Conservation (phyloP, 306 rosid species). For the Vigna reflexopilosa region DNA sequence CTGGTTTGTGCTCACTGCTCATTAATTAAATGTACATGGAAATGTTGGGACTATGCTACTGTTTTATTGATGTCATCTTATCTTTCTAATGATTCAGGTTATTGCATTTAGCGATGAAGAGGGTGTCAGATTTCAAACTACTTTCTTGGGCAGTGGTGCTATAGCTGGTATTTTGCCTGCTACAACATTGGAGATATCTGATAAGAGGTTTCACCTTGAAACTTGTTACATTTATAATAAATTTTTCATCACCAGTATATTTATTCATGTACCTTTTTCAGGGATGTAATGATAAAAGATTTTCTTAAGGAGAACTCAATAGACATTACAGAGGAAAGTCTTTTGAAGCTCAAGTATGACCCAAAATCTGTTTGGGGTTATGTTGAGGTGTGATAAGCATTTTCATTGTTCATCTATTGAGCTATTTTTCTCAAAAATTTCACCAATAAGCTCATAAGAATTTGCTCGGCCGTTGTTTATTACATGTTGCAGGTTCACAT, state of each 20-base stretch:
- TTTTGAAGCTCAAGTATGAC: conserved; percentile 83
- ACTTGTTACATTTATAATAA: conserved; percentile 22
- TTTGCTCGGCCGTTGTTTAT: conserved; percentile 9
- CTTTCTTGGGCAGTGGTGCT: conserved; percentile 95
- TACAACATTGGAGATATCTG: conserved; percentile 67
- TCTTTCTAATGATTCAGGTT: conserved; percentile 62
- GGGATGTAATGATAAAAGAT: conserved; percentile 68
- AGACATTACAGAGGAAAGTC: conserved; percentile 65
- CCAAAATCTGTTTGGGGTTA: conserved; percentile 88
- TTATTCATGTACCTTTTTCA: conserved; percentile 47
- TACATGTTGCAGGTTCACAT: conserved; percentile 76
- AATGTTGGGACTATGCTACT: conserved; percentile 20
- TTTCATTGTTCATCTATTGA: conserved; percentile 20
- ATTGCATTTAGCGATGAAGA: conserved; percentile 97
- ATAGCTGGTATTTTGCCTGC: conserved; percentile 81
- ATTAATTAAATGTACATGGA: neutral
- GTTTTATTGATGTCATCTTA: conserved; percentile 15
- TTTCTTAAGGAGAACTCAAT: conserved; percentile 69
- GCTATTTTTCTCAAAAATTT: conserved; percentile 4
- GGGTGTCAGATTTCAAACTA: conserved; percentile 94
- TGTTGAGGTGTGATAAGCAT: conserved; percentile 67
- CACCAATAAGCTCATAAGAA: conserved; percentile 16
- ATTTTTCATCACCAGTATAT: conserved; percentile 26
- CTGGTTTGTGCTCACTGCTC: neutral
- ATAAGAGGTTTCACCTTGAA: conserved; percentile 71